A percentile compares a stretch with the other conserved stretches of the same genome.
These are phyloP conservation scores for Pseudopediastrum boryanum DNA, from an alignment of 139 green algal species.

Conservation along the genomic window DNA sequence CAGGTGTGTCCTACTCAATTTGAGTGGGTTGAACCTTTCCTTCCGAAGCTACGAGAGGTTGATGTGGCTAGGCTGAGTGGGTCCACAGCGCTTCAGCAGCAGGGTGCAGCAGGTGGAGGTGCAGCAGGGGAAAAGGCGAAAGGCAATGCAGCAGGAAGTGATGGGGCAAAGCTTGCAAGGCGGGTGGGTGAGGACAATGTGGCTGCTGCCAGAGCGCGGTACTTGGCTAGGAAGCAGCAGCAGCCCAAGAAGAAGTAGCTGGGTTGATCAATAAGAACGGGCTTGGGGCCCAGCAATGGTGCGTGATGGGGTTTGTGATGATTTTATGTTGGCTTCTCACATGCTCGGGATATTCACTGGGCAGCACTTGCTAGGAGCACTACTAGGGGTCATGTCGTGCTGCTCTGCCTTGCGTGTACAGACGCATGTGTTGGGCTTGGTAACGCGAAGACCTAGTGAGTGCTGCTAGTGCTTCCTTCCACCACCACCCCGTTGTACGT, in stretches of 20 bases:
- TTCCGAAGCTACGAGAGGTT: slow-evolving; percentile 69
- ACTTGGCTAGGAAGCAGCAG: slow-evolving; percentile 71
- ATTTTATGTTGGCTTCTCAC: too few species aligned
- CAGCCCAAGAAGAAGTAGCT: not conserved
- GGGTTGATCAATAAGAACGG: too few species aligned
- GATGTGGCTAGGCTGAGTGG: slow-evolving; percentile 79
- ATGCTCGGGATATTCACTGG: too few species aligned
- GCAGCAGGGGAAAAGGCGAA: slow-evolving; percentile 9
- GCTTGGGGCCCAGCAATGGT: too few species aligned
- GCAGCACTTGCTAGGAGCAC: too few species aligned
- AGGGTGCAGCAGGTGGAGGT: slow-evolving; percentile 16
- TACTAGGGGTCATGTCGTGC: too few species aligned
- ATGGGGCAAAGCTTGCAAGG: slow-evolving; percentile 24
- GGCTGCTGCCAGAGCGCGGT: slow-evolving; percentile 70
- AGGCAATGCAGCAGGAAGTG: slow-evolving; percentile 20
- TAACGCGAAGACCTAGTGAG: too few species aligned
- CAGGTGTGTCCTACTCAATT: slow-evolving; percentile 83
- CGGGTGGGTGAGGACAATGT: slow-evolving; percentile 65
- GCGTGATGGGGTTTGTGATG: too few species aligned
- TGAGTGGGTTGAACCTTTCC: slow-evolving; percentile 73
- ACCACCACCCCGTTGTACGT: too few species aligned
- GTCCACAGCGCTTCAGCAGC: slow-evolving; percentile 23
- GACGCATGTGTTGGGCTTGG: too few species aligned
- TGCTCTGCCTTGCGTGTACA: too few species aligned
- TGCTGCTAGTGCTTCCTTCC: too few species aligned